phyloP scores from a whole-genome alignment of 805 yeast species.

The Candida sonorensis region DNA sequence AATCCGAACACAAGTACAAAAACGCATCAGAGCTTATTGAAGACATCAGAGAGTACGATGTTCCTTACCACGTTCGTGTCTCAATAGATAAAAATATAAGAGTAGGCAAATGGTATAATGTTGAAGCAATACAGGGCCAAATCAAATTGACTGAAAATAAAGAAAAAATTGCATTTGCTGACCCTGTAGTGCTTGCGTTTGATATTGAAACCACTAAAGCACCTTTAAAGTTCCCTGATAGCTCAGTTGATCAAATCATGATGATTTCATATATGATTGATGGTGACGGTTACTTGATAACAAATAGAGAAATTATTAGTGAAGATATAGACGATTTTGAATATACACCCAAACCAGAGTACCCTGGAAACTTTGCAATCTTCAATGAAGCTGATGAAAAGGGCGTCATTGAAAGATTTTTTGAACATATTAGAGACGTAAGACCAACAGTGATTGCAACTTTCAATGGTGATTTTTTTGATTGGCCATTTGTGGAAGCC shows the following conservation, averaged over 20 bases:
- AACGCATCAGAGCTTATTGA: constrained; percentile 63
- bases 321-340: constrained; percentile 96
- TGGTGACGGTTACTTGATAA: constrained; percentile 91
- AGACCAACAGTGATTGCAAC: constrained; percentile 97
- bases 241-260: constrained; percentile 87
- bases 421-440: constrained; percentile 82
- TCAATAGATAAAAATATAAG: constrained; percentile 84
- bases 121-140: constrained; percentile 54
- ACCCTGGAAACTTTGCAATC: constrained; percentile 81
- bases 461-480: constrained; percentile 97
- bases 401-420: constrained; percentile 66
- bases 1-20: constrained; percentile 12
- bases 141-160: constrained; percentile 50
- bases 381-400: constrained; percentile 87
- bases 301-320: constrained; percentile 89
- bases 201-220: constrained; percentile 98
- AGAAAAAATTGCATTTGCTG: constrained; percentile 88
- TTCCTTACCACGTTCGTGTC: constrained; percentile 93
- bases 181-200: constrained; percentile 92
- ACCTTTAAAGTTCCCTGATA: constrained; percentile 92
- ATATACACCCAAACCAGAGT: constrained; percentile 96
- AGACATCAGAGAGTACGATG: constrained; percentile 90
- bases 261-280: constrained; percentile 99
- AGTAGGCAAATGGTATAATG: constrained; percentile 94
- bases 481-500: constrained; percentile 97